Conservation (phyloP, 768 basidiomycete genomes). For the Mycena metata region DNA sequence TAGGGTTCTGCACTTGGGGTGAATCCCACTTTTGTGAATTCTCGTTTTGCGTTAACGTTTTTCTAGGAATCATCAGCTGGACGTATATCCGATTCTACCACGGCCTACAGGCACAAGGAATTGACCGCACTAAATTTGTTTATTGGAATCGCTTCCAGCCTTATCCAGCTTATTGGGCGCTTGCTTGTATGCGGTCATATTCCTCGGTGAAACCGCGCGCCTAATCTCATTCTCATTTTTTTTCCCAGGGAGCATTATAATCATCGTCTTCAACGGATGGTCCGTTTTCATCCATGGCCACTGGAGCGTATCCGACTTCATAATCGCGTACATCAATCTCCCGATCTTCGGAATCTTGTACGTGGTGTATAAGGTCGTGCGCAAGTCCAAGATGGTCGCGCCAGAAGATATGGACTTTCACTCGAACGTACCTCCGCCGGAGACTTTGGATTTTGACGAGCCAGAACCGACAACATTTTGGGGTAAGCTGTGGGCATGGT, state of each 20-base stretch:
- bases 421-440: constrained; percentile 31
- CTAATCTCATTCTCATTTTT: not conserved
- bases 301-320: constrained; percentile 34
- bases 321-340: constrained; percentile 40
- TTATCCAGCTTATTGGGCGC: constrained; percentile 62
- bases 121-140: constrained; percentile 64
- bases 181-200: constrained; percentile 7
- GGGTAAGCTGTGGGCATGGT: constrained; percentile 21
- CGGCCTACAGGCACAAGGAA: constrained; percentile 61
- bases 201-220: too few species aligned
- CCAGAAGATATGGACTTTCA: constrained; percentile 29
- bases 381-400: constrained; percentile 15
- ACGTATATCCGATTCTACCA: constrained; percentile 38
- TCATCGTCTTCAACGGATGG: constrained; percentile 40
- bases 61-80: constrained; percentile 27
- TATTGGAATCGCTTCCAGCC: constrained; percentile 65
- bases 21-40: not conserved
- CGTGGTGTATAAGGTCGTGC: constrained; percentile 24
- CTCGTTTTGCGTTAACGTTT: not conserved
- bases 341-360: constrained; percentile 34
- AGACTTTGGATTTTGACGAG: constrained; percentile 19
- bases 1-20: constrained; percentile 65
- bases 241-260: constrained; percentile 31
- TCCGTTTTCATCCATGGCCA: constrained; percentile 36
- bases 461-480: not conserved